phyloP scores from a whole-genome alignment of 768 basidiomycete species.

The Suillus alpinus region DNA sequence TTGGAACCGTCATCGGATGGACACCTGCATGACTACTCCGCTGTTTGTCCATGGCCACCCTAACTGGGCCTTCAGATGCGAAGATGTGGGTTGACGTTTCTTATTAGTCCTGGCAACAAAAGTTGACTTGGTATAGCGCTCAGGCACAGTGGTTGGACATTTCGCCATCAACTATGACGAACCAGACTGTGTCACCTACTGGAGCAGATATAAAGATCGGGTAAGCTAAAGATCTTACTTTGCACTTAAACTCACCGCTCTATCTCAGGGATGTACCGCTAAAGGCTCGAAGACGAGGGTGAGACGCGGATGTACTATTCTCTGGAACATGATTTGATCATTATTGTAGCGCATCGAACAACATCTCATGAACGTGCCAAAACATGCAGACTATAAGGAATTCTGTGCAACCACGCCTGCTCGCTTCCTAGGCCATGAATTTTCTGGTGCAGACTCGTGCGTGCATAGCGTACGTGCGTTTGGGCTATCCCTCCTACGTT shows the following conservation, averaged over 20 bases:
- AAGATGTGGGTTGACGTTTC: constrained; percentile 15
- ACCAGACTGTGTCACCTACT: constrained; percentile 25
- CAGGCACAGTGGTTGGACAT: constrained; percentile 21
- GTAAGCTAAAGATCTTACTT: constrained; percentile 5
- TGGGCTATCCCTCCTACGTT: not conserved
- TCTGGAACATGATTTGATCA: not conserved
- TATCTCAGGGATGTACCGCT: constrained; percentile 21
- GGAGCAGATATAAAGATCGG: constrained; percentile 24
- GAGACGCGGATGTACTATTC: not conserved
- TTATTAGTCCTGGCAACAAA: not conserved
- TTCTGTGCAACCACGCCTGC: constrained; percentile 35
- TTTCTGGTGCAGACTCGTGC: constrained; percentile 16
- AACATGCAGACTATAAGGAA: constrained; percentile 24
- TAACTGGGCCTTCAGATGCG: constrained; percentile 16
- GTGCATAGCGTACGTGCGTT: not conserved
- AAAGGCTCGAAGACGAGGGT: constrained; percentile 21
- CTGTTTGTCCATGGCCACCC: constrained; percentile 20
- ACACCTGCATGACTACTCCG: constrained; percentile 19
- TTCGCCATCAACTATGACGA: constrained; percentile 25
- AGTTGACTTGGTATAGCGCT: constrained; percentile 10
- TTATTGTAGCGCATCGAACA: constrained; percentile 23
- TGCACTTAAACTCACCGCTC: not conserved
- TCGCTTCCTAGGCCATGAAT: constrained; percentile 19
- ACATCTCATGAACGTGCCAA: constrained; percentile 23
- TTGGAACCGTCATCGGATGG: constrained; percentile 14